A percentile compares a stretch with the other conserved stretches of the same genome.
Conservation (phyloP, 2,329 filamentous ascomycete species). For the Diaporthe nobilis region DNA sequence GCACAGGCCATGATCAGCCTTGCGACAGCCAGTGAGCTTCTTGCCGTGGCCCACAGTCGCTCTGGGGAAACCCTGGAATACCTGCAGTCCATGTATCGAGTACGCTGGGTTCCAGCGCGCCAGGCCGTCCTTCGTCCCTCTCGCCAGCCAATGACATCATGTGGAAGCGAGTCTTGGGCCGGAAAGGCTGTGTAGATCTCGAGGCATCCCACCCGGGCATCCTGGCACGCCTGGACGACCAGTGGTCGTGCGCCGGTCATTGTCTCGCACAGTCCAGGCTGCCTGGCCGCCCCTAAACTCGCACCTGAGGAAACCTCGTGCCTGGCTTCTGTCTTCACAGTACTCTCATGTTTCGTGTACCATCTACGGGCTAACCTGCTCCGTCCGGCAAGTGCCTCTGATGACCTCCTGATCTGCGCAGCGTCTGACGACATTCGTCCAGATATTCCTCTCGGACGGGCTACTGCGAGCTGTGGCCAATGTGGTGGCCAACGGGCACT, state of each 20-base stretch:
- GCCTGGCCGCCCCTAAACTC: not conserved
- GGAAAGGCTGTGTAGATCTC: constrained; percentile 40
- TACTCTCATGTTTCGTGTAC: not conserved
- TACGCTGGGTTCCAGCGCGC: constrained; percentile 19
- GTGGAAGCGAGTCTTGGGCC: constrained; percentile 39
- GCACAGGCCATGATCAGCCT: constrained; percentile 26
- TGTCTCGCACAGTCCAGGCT: constrained; percentile 16
- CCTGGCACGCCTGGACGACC: not conserved
- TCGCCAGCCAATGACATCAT: constrained; percentile 47
- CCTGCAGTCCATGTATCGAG: constrained; percentile 21
- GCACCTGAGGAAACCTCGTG: constrained; percentile 5
- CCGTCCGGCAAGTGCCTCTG: constrained; percentile 23
- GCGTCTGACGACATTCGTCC: constrained; percentile 25
- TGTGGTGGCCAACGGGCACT: constrained; percentile 38
- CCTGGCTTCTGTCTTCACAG: not conserved
- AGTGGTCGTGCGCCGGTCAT: constrained; percentile 5
- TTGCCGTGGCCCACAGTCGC: constrained; percentile 16
- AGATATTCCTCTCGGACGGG: constrained; percentile 24
- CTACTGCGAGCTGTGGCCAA: constrained; percentile 31
- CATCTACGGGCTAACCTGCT: constrained; percentile 21
- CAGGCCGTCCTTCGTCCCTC: constrained; percentile 30
- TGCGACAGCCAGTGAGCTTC: constrained; percentile 10
- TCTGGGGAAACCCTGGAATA: constrained; percentile 29
- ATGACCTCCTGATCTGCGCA: constrained; percentile 15
- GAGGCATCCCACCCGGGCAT: constrained; percentile 29